Conservation (phyloP, 2,329 filamentous ascomycete species). For the Fusarium transvaalense region DNA sequence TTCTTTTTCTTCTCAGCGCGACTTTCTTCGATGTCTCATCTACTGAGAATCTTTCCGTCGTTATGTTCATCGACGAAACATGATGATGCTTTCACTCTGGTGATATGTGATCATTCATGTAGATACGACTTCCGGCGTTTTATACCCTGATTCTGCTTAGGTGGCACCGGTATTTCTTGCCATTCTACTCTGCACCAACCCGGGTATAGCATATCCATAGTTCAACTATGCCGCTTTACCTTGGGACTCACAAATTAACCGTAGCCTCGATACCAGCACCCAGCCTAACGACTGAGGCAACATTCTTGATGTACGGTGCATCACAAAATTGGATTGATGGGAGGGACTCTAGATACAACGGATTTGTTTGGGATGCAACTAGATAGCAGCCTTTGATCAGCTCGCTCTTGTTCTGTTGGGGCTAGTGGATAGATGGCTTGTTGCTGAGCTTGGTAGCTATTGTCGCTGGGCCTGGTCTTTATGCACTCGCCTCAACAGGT, state of each 20-base stretch:
- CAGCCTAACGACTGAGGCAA: constrained; percentile 20
- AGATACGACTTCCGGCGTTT: constrained; percentile 43
- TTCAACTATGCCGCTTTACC: constrained; percentile 18
- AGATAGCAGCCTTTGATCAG: background rate
- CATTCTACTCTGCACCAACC: constrained; percentile 26
- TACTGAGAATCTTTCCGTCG: constrained; percentile 21
- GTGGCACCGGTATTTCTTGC: constrained; percentile 27
- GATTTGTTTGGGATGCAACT: constrained; percentile 12
- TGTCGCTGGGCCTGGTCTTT: constrained; percentile 5
- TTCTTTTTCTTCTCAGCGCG: constrained; percentile 19
- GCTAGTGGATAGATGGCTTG: constrained; percentile 1
- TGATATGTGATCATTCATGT: constrained; percentile 42
- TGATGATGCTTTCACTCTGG: constrained; percentile 38
- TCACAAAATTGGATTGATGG: constrained; percentile 38
- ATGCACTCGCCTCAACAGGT: constrained; percentile 9
- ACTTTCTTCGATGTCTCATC: constrained; percentile 27
- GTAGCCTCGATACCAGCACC: constrained; percentile 39
- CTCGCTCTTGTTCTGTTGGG: constrained; percentile 11
- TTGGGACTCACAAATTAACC: constrained; percentile 43
- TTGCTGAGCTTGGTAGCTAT: background rate
- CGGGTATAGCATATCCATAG: constrained; percentile 4
- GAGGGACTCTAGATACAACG: constrained; percentile 23
- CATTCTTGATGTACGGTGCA: constrained; percentile 22
- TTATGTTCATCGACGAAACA: constrained; percentile 33
- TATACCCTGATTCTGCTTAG: constrained; percentile 45